Conservation (phyloP, 2,329 filamentous ascomycete species). For the Exophiala viscosa region DNA sequence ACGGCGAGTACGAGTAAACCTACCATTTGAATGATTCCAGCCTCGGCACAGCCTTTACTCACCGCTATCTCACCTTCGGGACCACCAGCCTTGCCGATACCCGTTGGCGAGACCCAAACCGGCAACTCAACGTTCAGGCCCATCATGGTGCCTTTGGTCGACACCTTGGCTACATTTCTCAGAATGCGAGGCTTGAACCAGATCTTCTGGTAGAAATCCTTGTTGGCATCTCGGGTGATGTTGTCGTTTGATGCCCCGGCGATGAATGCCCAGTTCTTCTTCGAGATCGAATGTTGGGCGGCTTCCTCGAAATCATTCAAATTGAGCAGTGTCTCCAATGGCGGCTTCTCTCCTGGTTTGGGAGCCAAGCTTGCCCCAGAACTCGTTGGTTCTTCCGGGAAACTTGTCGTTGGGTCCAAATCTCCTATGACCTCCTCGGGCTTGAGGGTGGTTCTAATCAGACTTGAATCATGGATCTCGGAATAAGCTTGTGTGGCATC, state of each 20-base stretch:
- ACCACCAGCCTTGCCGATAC: slow-evolving; percentile 42
- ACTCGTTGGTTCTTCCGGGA: slow-evolving; percentile 7
- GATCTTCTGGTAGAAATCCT: slow-evolving; percentile 39
- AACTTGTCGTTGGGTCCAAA: slow-evolving; percentile 8
- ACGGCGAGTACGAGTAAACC: slow-evolving; percentile 32
- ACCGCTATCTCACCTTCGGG: slow-evolving; percentile 44
- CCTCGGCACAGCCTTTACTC: slow-evolving; percentile 26
- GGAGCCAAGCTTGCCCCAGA: background rate
- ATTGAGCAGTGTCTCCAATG: slow-evolving; percentile 22
- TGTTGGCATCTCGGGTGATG: slow-evolving; percentile 20
- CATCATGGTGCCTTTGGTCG: slow-evolving; percentile 33
- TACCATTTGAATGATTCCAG: slow-evolving; percentile 41
- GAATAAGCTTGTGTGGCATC: slow-evolving; percentile 46
- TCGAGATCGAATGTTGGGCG: slow-evolving; percentile 16
- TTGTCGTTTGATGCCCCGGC: slow-evolving; percentile 27
- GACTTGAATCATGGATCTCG: slow-evolving; percentile 37
- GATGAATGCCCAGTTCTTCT: slow-evolving; percentile 32
- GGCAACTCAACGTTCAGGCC: slow-evolving; percentile 21
- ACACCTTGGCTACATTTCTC: slow-evolving; percentile 38
- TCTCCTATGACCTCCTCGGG: slow-evolving; percentile 10
- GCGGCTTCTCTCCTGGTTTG: slow-evolving; percentile 28
- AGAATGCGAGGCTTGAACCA: slow-evolving; percentile 47
- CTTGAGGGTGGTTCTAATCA: slow-evolving; percentile 41
- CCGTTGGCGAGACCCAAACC: slow-evolving; percentile 24
- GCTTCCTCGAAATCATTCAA: slow-evolving; percentile 23